These are phyloP conservation scores for Pseudopyricularia cyperi DNA, from an alignment of 2,329 filamentous ascomycete genomes.

Conservation along the genomic window DNA sequence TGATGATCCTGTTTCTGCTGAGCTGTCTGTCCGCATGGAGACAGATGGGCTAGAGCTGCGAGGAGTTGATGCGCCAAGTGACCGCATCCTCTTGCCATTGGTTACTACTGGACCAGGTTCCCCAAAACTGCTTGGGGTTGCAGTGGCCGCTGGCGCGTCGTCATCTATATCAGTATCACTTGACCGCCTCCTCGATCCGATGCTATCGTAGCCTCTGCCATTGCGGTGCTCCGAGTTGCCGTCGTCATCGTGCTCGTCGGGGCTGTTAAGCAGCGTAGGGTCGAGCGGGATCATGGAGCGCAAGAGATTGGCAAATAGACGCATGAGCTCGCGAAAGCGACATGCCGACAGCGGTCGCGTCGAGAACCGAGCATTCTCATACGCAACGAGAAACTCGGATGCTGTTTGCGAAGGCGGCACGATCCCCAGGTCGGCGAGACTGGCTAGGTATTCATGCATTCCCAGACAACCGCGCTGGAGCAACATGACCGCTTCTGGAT, in stretches of 20 bases:
- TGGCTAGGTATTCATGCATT: constrained; percentile 64
- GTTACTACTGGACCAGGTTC: constrained; percentile 4
- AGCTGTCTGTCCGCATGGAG: constrained; percentile 2
- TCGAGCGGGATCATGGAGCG: constrained; percentile 59
- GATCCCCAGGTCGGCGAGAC: constrained; percentile 56
- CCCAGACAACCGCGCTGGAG: constrained; percentile 62
- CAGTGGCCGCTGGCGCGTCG: constrained; percentile 27
- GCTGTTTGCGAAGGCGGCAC: constrained; percentile 25
- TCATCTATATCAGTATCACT: constrained; percentile 30
- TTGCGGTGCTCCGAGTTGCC: neutral
- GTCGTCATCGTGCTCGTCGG: constrained; percentile 16
- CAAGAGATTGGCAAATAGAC: constrained; percentile 68
- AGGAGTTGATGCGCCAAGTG: neutral
- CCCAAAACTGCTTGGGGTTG: constrained; percentile 15
- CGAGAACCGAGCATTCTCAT: constrained; percentile 80
- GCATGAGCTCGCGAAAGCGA: constrained; percentile 70
- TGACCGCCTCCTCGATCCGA: constrained; percentile 4
- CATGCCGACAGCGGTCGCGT: constrained; percentile 51
- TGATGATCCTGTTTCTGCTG: constrained; percentile 5
- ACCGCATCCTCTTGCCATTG: neutral
- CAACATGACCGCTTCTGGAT: constrained; percentile 54
- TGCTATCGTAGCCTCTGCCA: neutral
- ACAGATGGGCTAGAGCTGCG: constrained; percentile 2
- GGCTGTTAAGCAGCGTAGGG: constrained; percentile 29
- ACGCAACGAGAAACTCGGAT: constrained; percentile 57